Base-by-base conservation (phyloP, 108 stramenopile genomes). In the Aurantiochytrium sp. region DNA sequence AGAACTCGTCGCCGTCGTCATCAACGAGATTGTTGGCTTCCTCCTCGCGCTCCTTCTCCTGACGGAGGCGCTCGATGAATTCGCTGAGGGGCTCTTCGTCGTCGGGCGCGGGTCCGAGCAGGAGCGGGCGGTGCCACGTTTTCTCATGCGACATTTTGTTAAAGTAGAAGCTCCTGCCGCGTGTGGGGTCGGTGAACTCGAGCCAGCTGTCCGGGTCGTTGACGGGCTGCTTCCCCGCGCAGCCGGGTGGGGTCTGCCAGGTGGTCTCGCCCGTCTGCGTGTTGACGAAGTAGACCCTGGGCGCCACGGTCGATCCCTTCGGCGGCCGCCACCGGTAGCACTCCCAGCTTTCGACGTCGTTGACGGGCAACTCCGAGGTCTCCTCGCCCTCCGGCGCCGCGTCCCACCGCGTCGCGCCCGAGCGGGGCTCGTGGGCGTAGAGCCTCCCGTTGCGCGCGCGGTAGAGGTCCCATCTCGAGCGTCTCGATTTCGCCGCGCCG, bases 91-190 rank as follows among this genome's bases (percentile, higher is more conserved):
- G 73, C 39, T 48, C 73, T 48, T 81, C 73, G 6, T 4, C 73
- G 42, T 41, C 73, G 6, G 73, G 42, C 10, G 50, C 36, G 19
- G 34, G 59, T 2, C 73, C 73, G 10, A 81, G 32, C 12, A 6
- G 6, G 1, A 24, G 42, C 27, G 73, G 73, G 6, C 73, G 39
- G 39, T 3, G 24, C 73, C 73, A 81, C 17, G 73, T 81, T 27
- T 48, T 48, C 39, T 81, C 73, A 24, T 81, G 39, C 0, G 73
- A 81, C 73, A 81, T 81, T 30, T 81, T 81, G 73, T 81, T 81
- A n/a, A 81, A 81, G 24, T 2, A 81, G 24, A 1, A 81, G 1
- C 17, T 81, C 19, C 73, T 12, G 17, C 17, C 45, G 6, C 73
- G 39, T 19, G 21, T 24, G 6, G 6, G 10, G 39, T 48, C 45